These are phyloP conservation scores for Trametes maxima DNA, from an alignment of 768 basidiomycete genomes.

Conservation along the genomic window DNA sequence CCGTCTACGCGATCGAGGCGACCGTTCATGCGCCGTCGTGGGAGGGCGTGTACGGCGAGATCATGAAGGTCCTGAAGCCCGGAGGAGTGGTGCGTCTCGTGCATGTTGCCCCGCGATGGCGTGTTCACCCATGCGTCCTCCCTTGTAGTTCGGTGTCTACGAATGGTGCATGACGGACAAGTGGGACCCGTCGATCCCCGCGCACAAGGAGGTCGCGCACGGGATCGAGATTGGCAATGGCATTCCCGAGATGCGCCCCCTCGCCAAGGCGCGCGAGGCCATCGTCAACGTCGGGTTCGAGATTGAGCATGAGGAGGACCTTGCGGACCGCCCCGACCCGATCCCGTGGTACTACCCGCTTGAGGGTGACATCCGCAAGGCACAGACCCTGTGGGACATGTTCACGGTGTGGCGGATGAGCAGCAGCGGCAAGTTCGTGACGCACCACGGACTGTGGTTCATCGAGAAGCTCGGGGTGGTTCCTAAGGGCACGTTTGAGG, in stretches of 20 bases:
- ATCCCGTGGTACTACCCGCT: conserved; percentile 97
- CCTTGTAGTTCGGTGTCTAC: conserved; percentile 91
- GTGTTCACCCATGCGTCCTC: conserved; percentile 5
- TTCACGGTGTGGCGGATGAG: conserved; percentile 90
- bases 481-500: conserved; percentile 91
- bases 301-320: conserved; percentile 90
- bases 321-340: conserved; percentile 79
- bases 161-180: conserved; percentile 99
- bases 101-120: neutral
- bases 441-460: conserved; percentile 74
- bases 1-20: conserved; percentile 97
- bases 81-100: conserved; percentile 81
- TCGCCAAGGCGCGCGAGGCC: conserved; percentile 71
- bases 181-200: conserved; percentile 84
- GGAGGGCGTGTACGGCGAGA: conserved; percentile 95
- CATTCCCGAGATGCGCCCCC: conserved; percentile 94
- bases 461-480: conserved; percentile 79
- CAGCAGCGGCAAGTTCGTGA: conserved; percentile 81
- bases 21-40: conserved; percentile 95
- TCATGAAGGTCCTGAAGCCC: conserved; percentile 91
- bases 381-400: conserved; percentile 92
- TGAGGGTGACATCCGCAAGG: conserved; percentile 90
- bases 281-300: conserved; percentile 83
- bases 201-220: conserved; percentile 91
- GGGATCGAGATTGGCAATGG: conserved; percentile 94